Evolutionary conservation across 805 yeast species (phyloP).

Genomic region (Cyberlindnera americana): DNA sequence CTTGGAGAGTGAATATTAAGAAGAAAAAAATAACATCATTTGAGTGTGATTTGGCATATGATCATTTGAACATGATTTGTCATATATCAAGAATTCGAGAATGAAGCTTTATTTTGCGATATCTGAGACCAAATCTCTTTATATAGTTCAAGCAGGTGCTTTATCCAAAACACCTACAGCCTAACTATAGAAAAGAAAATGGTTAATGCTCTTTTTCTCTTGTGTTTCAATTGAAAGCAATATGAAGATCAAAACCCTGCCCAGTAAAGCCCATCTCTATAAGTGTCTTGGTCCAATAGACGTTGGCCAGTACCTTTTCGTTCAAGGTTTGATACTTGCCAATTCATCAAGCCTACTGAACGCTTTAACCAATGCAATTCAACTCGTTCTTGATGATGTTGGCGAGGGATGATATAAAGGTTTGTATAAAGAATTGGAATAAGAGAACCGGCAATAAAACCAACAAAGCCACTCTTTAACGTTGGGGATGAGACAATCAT

Average conservation of each 20-base stretch:
- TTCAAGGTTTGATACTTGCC: constrained; percentile 16
- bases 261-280: constrained; percentile 29
- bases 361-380: constrained; percentile 24
- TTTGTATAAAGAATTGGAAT: constrained; percentile 24
- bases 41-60: too few relatives aligned
- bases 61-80: too few relatives aligned
- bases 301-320: constrained; percentile 6
- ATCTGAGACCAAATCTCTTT: too few relatives aligned
- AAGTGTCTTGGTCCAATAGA: constrained; percentile 16
- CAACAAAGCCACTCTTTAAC: constrained; percentile 22
- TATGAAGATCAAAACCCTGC: constrained; percentile 25
- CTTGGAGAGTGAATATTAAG: too few relatives aligned
- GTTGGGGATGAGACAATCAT: constrained; percentile 6
- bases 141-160: too few relatives aligned
- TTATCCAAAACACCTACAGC: too few relatives aligned
- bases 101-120: too few relatives aligned
- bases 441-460: constrained; percentile 24
- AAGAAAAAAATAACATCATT: too few relatives aligned
- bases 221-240: too few relatives aligned
- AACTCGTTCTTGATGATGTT: constrained; percentile 17
- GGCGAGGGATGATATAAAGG: constrained; percentile 20
- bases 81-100: too few relatives aligned
- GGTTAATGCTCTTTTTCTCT: too few relatives aligned
- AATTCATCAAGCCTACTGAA: constrained; percentile 21
- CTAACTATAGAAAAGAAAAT: too few relatives aligned